phyloP scores from a whole-genome alignment of 306 rosid species.

The Sesbania bispinosa region DNA sequence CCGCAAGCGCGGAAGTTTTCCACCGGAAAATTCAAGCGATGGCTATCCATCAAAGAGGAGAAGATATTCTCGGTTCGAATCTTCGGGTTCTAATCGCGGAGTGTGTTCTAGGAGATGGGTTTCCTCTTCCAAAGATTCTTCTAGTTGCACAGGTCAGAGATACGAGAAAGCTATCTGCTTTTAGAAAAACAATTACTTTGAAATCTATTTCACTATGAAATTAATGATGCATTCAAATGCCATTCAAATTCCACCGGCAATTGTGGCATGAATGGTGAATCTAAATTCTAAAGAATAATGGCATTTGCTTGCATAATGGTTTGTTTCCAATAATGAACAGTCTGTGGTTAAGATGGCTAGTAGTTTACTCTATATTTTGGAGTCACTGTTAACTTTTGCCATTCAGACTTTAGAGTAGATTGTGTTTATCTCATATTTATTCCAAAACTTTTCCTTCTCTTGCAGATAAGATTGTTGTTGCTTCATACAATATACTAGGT shows the following conservation, averaged over 20 bases:
- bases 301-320: neutral
- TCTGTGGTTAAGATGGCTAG: neutral
- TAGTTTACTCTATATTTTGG: constrained; percentile 2
- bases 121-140: constrained; percentile 45
- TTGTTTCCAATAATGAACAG: neutral
- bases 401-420: neutral
- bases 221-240: no score
- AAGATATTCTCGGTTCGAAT: constrained; percentile 13
- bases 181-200: neutral
- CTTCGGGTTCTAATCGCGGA: neutral
- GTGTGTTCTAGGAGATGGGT: constrained; percentile 57
- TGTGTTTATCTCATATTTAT: neutral
- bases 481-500: constrained; percentile 88
- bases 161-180: neutral
- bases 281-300: no score
- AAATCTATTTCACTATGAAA: constrained; percentile 7
- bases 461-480: constrained; percentile 75
- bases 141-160: constrained; percentile 42
- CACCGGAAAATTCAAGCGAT: constrained; percentile 21
- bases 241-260: neutral
- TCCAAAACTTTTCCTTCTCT: constrained; percentile 11
- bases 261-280: no score
- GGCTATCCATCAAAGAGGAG: constrained; percentile 34
- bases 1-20: neutral
- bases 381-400: neutral